These are phyloP conservation scores for Kuraishia hungarica DNA, from an alignment of 805 yeast species.

Conservation along the genomic window DNA sequence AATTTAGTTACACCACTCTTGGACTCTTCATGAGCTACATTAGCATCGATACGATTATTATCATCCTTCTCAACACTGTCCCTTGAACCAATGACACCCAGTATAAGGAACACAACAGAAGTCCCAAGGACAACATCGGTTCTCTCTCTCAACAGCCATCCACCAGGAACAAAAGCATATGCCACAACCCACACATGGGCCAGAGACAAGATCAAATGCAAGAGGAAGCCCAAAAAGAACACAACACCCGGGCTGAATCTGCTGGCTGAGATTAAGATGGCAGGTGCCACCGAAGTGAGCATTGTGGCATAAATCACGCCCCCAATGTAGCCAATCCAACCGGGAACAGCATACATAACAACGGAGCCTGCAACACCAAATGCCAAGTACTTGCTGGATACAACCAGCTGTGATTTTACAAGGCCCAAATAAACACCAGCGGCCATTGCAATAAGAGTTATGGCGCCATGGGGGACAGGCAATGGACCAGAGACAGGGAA, in stretches of 20 bases:
- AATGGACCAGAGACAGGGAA: constrained; percentile 81
- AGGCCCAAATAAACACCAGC: constrained; percentile 45
- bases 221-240: constrained; percentile 39
- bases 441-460: constrained; percentile 51
- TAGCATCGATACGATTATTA: background rate
- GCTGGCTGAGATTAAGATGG: constrained; percentile 48
- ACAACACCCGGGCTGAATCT: constrained; percentile 47
- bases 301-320: constrained; percentile 57
- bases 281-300: constrained; percentile 50
- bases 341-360: constrained; percentile 40
- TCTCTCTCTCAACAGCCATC: constrained; percentile 80
- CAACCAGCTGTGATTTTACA: background rate
- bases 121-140: constrained; percentile 62
- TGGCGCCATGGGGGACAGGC: constrained; percentile 76
- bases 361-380: constrained; percentile 42
- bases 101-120: constrained; percentile 43
- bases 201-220: constrained; percentile 48
- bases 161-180: constrained; percentile 96
- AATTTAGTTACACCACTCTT: background rate
- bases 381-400: background rate
- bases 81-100: constrained; percentile 39
- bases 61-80: constrained; percentile 1
- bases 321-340: constrained; percentile 73
- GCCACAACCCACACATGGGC: constrained; percentile 97
- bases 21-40: background rate